These are phyloP conservation scores for Xylaria sp. DNA, from an alignment of 2,329 filamentous ascomycete genomes.

Conservation along the genomic window DNA sequence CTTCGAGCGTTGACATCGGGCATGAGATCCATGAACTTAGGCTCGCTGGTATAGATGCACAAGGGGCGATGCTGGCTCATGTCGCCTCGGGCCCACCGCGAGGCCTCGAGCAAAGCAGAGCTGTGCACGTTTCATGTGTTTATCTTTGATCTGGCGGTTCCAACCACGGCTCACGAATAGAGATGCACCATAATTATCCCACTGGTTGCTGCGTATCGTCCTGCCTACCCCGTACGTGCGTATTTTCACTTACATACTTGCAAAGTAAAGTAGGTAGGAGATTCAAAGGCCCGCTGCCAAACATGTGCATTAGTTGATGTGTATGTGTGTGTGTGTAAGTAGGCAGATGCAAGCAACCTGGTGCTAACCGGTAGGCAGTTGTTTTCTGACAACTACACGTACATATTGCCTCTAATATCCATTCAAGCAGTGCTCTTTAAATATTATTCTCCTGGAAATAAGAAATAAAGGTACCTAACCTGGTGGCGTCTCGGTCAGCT, in stretches of 20 bases:
- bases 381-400: no score
- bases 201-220: no score
- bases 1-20: neutral
- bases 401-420: no score
- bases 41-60: neutral
- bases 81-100: neutral
- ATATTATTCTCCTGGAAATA: no score
- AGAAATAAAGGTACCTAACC: neutral
- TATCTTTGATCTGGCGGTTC: neutral
- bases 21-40: neutral
- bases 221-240: neutral
- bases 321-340: neutral
- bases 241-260: neutral
- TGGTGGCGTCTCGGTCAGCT: neutral
- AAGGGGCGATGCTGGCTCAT: neutral
- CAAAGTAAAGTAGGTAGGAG: neutral
- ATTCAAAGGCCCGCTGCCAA: slow-evolving; percentile 5
- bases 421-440: no score
- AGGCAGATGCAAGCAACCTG: slow-evolving; percentile 4
- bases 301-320: neutral
- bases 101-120: slow-evolving; percentile 11
- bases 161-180: neutral
- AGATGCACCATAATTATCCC: neutral
- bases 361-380: neutral
- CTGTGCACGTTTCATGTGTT: slow-evolving; percentile 12